phyloP scores from a whole-genome alignment of 139 green algal species.

The Mychonastes homosphaera region DNA sequence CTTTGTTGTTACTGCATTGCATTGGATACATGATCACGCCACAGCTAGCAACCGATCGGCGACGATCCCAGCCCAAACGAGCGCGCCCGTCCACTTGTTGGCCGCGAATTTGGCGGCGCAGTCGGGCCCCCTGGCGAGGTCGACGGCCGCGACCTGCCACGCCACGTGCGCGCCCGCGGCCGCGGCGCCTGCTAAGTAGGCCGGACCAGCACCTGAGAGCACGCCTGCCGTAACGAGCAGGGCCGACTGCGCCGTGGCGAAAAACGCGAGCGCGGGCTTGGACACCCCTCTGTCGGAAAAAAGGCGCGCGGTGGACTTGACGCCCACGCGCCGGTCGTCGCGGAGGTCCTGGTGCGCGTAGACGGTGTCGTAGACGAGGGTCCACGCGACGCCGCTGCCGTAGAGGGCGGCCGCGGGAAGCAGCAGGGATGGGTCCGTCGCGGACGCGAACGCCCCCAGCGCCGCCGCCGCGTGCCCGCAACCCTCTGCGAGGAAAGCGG shows the following conservation, averaged over 20 bases:
- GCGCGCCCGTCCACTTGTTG: constrained; percentile 70
- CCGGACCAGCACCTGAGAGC: constrained; percentile 16
- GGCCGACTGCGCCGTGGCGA: constrained; percentile 29
- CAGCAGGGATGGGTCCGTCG: too few relatives aligned
- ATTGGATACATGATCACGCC: too few relatives aligned
- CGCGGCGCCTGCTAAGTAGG: constrained; percentile 33
- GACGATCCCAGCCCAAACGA: constrained; percentile 71
- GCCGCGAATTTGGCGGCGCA: constrained; percentile 84
- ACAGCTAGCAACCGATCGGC: constrained; percentile 50
- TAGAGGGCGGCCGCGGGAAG: too few relatives aligned
- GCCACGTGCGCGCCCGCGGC: constrained; percentile 45
- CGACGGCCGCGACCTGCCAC: constrained; percentile 62
- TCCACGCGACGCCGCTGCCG: constrained; percentile 70
- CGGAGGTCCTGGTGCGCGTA: constrained; percentile 96
- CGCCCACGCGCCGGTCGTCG: constrained; percentile 71
- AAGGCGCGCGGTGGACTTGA: constrained; percentile 85
- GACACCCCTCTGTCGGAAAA: constrained; percentile 60
- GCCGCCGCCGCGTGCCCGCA: too few relatives aligned
- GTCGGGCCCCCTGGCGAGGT: constrained; percentile 59
- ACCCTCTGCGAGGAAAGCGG: too few relatives aligned
- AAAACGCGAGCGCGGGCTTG: constrained; percentile 41
- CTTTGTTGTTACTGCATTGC: too few relatives aligned
- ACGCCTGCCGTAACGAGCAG: constrained; percentile 4
- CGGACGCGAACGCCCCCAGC: too few relatives aligned
- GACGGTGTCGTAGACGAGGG: constrained; percentile 96